phyloP scores from a whole-genome alignment of 2,329 filamentous ascomycete genomes.

The Sarocladiaceae sp. region DNA sequence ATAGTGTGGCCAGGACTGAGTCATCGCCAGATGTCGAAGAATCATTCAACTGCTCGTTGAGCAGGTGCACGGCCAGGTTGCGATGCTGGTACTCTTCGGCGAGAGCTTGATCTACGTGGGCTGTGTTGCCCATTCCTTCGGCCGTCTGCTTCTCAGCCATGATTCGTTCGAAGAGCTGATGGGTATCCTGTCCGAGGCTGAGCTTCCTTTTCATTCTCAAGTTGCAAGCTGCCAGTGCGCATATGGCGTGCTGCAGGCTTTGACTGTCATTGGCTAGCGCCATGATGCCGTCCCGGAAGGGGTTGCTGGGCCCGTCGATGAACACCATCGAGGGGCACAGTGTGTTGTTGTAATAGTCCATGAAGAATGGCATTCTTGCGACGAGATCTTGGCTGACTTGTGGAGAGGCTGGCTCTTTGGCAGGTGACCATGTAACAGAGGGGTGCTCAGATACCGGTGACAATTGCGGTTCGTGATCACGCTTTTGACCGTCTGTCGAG shows the following conservation, averaged over 20 bases:
- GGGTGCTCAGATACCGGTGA: slow-evolving; percentile 35
- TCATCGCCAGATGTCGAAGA: slow-evolving; percentile 70
- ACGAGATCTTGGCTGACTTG: slow-evolving; percentile 58
- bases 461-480: not conserved
- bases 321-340: slow-evolving; percentile 90
- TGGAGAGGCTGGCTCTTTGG: slow-evolving; percentile 33
- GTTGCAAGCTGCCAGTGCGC: slow-evolving; percentile 83
- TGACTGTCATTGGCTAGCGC: slow-evolving; percentile 70
- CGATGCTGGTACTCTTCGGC: slow-evolving; percentile 82
- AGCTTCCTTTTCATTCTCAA: slow-evolving; percentile 75
- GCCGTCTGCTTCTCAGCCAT: slow-evolving; percentile 38
- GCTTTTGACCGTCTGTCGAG: slow-evolving; percentile 15
- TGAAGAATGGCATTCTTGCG: slow-evolving; percentile 76
- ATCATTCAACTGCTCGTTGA: slow-evolving; percentile 81
- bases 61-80: slow-evolving; percentile 68
- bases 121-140: slow-evolving; percentile 38
- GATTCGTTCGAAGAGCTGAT: slow-evolving; percentile 42
- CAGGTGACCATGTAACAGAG: slow-evolving; percentile 41
- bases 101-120: slow-evolving; percentile 56
- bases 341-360: slow-evolving; percentile 89
- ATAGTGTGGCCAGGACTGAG: slow-evolving; percentile 78
- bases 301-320: slow-evolving; percentile 80
- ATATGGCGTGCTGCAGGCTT: slow-evolving; percentile 87
- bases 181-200: slow-evolving; percentile 51
- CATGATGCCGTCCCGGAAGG: slow-evolving; percentile 77